A percentile compares a stretch with the other conserved stretches of the same genome.
Evolutionary conservation across 2,329 filamentous ascomycete species (phyloP).

Genomic region (Fusarium lyarnte): DNA sequence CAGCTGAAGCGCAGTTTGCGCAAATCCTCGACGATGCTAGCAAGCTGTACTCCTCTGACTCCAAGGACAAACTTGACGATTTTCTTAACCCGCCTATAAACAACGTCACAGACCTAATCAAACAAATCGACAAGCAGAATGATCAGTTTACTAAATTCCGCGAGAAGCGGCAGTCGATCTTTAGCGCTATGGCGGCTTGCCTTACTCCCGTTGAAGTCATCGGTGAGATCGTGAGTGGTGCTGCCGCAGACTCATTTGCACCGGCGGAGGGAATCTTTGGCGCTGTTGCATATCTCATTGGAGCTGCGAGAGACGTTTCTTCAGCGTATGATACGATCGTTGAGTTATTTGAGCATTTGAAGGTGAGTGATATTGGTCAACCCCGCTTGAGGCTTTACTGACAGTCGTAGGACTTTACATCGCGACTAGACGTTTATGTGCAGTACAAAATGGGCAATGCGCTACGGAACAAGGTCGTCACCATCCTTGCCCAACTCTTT

Average conservation of each 20-base stretch:
- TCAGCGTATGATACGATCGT: slow-evolving; percentile 56
- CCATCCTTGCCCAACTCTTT: slow-evolving; percentile 55
- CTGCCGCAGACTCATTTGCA: slow-evolving; percentile 51
- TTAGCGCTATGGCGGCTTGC: slow-evolving; percentile 45
- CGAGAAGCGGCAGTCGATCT: slow-evolving; percentile 48
- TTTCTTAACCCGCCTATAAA: slow-evolving; percentile 48
- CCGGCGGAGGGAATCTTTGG: slow-evolving; percentile 54
- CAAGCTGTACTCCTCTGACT: slow-evolving; percentile 45
- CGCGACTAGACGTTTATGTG: slow-evolving; percentile 53
- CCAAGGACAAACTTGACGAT: slow-evolving; percentile 44
- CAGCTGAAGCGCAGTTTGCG: slow-evolving; percentile 39
- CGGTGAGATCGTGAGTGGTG: slow-evolving; percentile 51
- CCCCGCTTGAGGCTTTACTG: slow-evolving; percentile 23
- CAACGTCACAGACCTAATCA: slow-evolving; percentile 46
- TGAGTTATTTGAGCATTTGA: slow-evolving; percentile 54
- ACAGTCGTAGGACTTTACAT: slow-evolving; percentile 52
- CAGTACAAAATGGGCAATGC: slow-evolving; percentile 50
- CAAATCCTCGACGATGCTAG: slow-evolving; percentile 49
- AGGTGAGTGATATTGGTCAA: slow-evolving; percentile 39
- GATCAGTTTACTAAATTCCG: slow-evolving; percentile 51
- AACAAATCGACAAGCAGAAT: slow-evolving; percentile 49
- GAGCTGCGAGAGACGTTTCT: slow-evolving; percentile 56
- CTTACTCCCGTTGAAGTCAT: slow-evolving; percentile 53
- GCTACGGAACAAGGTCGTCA: slow-evolving; percentile 52
- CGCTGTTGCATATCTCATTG: slow-evolving; percentile 55